A percentile compares a stretch with the other conserved stretches of the same genome.
Evolutionary conservation across 2,329 filamentous ascomycete species (phyloP).

Genomic region (Ascochyta koolunga): DNA sequence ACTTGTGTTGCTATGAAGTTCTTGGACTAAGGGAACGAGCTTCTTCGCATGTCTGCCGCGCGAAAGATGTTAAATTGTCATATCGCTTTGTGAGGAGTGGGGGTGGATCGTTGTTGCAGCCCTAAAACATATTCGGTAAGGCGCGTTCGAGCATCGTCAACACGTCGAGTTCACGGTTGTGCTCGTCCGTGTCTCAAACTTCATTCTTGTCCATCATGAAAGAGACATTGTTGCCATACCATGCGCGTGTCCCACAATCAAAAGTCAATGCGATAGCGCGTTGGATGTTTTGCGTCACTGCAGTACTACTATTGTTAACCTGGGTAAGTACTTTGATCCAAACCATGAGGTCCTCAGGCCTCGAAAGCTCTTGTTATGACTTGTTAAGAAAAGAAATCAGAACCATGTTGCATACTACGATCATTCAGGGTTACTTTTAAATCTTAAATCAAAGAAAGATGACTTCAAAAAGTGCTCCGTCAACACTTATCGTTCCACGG

Average conservation of each 20-base stretch:
- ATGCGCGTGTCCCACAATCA: not conserved
- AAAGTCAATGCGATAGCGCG: not conserved
- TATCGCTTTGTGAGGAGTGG: not conserved
- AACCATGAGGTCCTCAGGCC: not conserved
- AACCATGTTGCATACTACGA: slow-evolving; percentile 1
- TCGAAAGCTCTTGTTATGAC: too few relatives aligned
- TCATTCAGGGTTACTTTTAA: not conserved
- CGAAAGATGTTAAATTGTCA: too few relatives aligned
- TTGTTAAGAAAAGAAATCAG: not conserved
- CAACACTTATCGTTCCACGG: slow-evolving; percentile 54
- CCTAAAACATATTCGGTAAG: not conserved
- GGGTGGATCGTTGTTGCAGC: slow-evolving; percentile 4
- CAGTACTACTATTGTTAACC: slow-evolving; percentile 1
- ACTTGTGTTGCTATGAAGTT: too few relatives aligned
- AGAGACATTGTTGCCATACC: slow-evolving; percentile 1
- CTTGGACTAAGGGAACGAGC: too few relatives aligned
- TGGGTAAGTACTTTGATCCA: slow-evolving; percentile 5
- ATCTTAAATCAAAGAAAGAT: slow-evolving; percentile 11
- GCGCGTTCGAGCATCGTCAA: slow-evolving; percentile 6
- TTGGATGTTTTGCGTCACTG: slow-evolving; percentile 7
- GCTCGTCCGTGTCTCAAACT: not conserved
- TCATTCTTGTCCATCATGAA: slow-evolving; percentile 2
- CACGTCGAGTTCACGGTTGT: not conserved
- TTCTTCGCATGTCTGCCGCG: too few relatives aligned
- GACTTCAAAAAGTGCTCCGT: slow-evolving; percentile 60